Evolutionary conservation across 352 stramenopile genomes (phyloP), one percentile per base, ranked within the genome.

Genomic region (Pythium oligandrum): DNA sequence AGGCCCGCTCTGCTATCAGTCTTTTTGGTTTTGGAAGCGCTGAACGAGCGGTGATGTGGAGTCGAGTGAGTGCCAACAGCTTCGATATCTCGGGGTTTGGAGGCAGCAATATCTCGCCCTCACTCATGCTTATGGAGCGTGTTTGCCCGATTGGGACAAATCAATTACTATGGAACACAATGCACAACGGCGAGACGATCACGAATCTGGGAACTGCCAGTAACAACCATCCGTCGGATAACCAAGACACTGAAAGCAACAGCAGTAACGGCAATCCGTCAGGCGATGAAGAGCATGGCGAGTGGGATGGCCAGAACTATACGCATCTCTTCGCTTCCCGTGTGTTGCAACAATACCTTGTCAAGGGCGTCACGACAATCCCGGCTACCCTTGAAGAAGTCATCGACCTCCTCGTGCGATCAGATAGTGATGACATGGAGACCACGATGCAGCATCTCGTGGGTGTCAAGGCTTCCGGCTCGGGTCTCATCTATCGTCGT

Each of bases 281-380:
- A 26, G 17, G 17, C 17, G 17, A 26, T 26, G 17, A 26, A 26
- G 17, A 26, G 17, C 17, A 26, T 26, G 17, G 17, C 17, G 17
- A 26, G 17, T 26, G 17, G 17, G 17, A 26, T 26, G 17, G 17
- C 17, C 17, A 26, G 17, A 26, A 26, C 17, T 42, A 53, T 36
- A 44, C 26, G 6, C 57, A 81, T 44, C 52, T 75, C 44, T 83
- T 73, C 48, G 58, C 64, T 12, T 85, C 73, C 6, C 82, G 84
- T 58, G 64, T 83, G 40, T 55, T 89, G 51, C 78, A 89, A 64
- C 75, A 88, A 43, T 91, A 88, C 52, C 65, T 89, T 31, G 78
- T 89, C 33, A 88, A 88, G 49, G 77, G 72, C 61, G 66, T 82
- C 10, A 72, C 71, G 37, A 46, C 83, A n/a, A 44, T 91, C 38